Conservation (phyloP, 352 stramenopile genomes). For the Phytophthora pinifolia region DNA sequence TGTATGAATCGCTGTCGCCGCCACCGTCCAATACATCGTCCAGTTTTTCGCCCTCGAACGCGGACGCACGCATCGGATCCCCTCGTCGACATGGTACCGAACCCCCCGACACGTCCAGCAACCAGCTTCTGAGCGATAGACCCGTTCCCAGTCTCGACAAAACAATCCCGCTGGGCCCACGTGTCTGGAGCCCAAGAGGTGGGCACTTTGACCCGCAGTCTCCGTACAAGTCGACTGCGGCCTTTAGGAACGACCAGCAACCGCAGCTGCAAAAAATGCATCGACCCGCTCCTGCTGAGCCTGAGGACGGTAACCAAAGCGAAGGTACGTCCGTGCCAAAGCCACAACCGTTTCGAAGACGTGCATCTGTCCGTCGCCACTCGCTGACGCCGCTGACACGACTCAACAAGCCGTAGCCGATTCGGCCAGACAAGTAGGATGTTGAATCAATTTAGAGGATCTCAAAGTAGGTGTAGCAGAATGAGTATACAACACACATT, state of each 20-base stretch:
- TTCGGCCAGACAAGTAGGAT: too few relatives aligned
- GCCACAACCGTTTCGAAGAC: slow-evolving; percentile 22
- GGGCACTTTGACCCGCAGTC: slow-evolving; percentile 27
- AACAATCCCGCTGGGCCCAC: slow-evolving; percentile 2
- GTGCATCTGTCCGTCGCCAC: slow-evolving; percentile 19
- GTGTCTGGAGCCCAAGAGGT: slow-evolving; percentile 20
- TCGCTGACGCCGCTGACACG: slow-evolving; percentile 12
- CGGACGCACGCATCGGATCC: slow-evolving; percentile 19
- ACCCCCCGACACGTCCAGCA: slow-evolving; percentile 15
- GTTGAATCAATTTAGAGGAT: too few relatives aligned
- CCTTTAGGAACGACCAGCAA: slow-evolving; percentile 16
- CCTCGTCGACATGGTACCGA: slow-evolving; percentile 15
- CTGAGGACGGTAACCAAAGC: slow-evolving; percentile 11
- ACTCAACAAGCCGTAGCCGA: slow-evolving; percentile 2
- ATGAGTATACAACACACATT: too few relatives aligned
- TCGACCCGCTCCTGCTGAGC: slow-evolving; percentile 12
- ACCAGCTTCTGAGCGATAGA: slow-evolving; percentile 18
- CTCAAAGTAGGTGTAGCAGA: too few relatives aligned
- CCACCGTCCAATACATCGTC: slow-evolving; percentile 14
- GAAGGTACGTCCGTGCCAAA: slow-evolving; percentile 3
- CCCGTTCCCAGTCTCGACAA: slow-evolving; percentile 6
- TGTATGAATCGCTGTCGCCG: slow-evolving; percentile 22
- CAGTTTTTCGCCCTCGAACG: slow-evolving; percentile 16
- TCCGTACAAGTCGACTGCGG: slow-evolving; percentile 27
- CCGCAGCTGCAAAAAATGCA: slow-evolving; percentile 14